Conservation (phyloP, 2,329 filamentous ascomycete genomes). For the Metarhizium album region DNA sequence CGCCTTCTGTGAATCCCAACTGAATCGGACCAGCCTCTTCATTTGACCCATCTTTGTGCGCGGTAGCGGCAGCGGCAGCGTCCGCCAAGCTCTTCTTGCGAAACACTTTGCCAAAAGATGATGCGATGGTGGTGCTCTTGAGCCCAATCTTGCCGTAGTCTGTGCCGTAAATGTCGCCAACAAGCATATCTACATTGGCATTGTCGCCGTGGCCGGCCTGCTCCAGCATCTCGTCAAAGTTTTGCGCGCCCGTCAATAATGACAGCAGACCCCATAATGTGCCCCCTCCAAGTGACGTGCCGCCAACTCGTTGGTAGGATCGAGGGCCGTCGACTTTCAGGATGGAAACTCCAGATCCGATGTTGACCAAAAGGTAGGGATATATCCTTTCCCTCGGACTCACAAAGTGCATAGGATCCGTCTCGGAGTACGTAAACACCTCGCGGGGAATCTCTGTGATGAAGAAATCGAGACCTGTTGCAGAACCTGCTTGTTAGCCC, state of each 20-base stretch:
- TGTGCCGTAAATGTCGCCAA: conserved; percentile 94
- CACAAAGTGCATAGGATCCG: conserved; percentile 81
- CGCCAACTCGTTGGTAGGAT: conserved; percentile 81
- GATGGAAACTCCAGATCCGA: conserved; percentile 93
- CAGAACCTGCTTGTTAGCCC: background rate
- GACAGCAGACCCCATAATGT: conserved; percentile 94
- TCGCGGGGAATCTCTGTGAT: conserved; percentile 95
- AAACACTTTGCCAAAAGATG: conserved; percentile 94
- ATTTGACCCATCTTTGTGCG: conserved; percentile 47
- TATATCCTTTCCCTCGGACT: conserved; percentile 73
- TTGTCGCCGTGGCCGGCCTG: conserved; percentile 91
- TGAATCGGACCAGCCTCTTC: conserved; percentile 30
- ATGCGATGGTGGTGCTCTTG: conserved; percentile 91
- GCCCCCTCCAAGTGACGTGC: conserved; percentile 90
- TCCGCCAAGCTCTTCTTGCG: conserved; percentile 83
- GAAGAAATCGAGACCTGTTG: conserved; percentile 88
- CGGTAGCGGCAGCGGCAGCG: conserved; percentile 61
- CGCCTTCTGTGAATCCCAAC: conserved; percentile 57
- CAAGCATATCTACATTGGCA: conserved; percentile 85
- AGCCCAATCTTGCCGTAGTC: conserved; percentile 95
- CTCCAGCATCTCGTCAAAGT: conserved; percentile 95
- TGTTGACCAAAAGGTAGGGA: conserved; percentile 95
- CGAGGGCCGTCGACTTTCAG: conserved; percentile 89
- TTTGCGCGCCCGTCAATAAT: conserved; percentile 81
- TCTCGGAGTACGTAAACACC: conserved; percentile 92